A percentile compares a stretch with the other conserved stretches of the same genome.
phyloP scores from a whole-genome alignment of 176 grass and related monocot genomes.

The Oryza coarctata region DNA sequence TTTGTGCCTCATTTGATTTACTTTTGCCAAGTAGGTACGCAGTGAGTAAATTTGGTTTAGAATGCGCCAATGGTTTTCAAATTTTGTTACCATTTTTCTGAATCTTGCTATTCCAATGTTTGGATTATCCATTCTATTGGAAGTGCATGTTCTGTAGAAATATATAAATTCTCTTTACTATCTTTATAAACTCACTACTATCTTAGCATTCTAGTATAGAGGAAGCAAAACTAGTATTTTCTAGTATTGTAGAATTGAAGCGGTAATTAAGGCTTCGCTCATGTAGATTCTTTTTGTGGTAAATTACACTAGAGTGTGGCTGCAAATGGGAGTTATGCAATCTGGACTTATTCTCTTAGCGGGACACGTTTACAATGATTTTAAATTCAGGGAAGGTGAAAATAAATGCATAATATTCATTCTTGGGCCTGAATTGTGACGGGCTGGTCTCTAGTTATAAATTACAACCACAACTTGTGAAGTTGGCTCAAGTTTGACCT shows the following conservation, averaged over 20 bases:
- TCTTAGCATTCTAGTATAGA: not conserved
- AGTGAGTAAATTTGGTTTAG: not conserved
- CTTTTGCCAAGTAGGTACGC: conserved; percentile 13
- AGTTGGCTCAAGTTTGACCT: too few relatives aligned
- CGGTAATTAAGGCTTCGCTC: not conserved
- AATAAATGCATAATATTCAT: not conserved
- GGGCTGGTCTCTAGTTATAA: not conserved
- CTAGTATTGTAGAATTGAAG: not conserved
- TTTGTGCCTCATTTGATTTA: not conserved
- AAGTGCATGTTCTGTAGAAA: not conserved
- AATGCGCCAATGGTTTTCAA: not conserved
- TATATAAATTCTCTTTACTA: not conserved
- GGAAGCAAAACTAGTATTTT: not conserved
- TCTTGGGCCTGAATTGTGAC: not conserved
- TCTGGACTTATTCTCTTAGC: not conserved
- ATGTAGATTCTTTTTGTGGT: not conserved
- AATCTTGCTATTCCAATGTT: not conserved
- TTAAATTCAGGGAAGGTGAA: not conserved
- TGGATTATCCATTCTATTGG: conserved; percentile 3
- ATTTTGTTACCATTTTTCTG: conserved; percentile 3
- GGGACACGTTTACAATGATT: not conserved
- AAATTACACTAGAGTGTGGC: not conserved
- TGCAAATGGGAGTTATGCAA: not conserved
- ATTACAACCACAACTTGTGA: not conserved
- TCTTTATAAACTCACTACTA: not conserved